phyloP scores from a whole-genome alignment of 176 grass and related monocot genomes.

The Avena insularis region DNA sequence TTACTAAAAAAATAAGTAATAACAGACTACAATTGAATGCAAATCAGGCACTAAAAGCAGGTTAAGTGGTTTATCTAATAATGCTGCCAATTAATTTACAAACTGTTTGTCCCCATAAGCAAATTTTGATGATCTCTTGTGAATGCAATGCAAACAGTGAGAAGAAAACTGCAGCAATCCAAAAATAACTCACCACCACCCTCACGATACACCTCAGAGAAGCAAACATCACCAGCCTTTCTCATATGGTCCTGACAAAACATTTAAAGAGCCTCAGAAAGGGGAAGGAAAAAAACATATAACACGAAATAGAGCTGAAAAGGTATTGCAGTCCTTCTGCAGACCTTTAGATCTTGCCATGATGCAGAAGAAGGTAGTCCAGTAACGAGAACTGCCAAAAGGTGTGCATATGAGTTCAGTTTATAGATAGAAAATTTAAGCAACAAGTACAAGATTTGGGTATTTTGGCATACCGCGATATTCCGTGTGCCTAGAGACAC shows the following conservation, averaged over 20 bases:
- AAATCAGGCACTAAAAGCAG: conserved; percentile 1
- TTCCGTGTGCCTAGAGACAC: conserved; percentile 77
- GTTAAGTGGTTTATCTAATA: conserved; percentile 18
- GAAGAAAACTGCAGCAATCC: background rate
- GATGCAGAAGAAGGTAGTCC: conserved; percentile 87
- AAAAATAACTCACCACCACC: conserved; percentile 59
- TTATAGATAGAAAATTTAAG: background rate
- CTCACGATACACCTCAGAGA: conserved; percentile 83
- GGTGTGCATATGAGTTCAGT: background rate
- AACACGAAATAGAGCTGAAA: background rate
- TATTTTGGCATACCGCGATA: conserved; percentile 60
- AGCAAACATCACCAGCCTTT: conserved; percentile 84
- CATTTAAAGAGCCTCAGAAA: background rate
- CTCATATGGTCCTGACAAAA: conserved; percentile 77
- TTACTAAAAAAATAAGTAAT: background rate
- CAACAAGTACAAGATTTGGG: background rate
- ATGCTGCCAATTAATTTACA: background rate
- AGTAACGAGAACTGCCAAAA: conserved; percentile 64
- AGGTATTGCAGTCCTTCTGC: background rate
- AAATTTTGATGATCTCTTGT: background rate
- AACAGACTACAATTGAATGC: background rate
- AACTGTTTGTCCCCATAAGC: background rate
- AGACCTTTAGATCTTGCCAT: conserved; percentile 92
- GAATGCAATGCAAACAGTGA: background rate
- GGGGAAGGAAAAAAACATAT: background rate